Evolutionary conservation across 2,329 filamentous ascomycete species (phyloP).

Genomic region (Colletotrichum lupini): DNA sequence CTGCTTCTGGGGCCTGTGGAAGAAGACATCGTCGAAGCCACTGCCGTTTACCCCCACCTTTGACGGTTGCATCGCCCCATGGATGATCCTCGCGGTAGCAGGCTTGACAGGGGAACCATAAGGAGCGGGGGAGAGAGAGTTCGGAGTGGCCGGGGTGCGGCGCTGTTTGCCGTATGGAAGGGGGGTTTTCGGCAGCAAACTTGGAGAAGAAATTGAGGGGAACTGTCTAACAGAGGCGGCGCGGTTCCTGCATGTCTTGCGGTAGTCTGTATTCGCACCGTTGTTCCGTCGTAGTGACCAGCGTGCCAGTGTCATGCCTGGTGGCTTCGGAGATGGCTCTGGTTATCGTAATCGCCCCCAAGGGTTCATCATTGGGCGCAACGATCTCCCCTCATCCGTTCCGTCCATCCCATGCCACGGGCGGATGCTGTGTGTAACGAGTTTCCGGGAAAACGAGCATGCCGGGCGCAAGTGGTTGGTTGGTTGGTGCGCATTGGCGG

Average conservation of each 20-base stretch:
- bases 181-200: neutral
- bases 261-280: slow-evolving; percentile 2
- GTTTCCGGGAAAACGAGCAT: slow-evolving; percentile 6
- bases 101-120: slow-evolving; percentile 17
- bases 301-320: neutral
- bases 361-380: slow-evolving; percentile 4
- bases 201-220: slow-evolving; percentile 29
- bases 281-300: slow-evolving; percentile 3
- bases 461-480: slow-evolving; percentile 1
- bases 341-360: slow-evolving; percentile 17
- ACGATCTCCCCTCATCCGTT: slow-evolving; percentile 14
- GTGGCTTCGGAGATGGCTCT: slow-evolving; percentile 25
- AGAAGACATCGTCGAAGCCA: slow-evolving; percentile 21
- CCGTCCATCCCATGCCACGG: slow-evolving; percentile 15
- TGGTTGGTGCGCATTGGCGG: slow-evolving; percentile 19
- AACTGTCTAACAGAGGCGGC: neutral
- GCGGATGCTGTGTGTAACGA: neutral
- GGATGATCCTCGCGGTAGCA: slow-evolving; percentile 28
- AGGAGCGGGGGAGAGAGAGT: slow-evolving; percentile 18
- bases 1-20: slow-evolving; percentile 1
- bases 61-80: slow-evolving; percentile 8
- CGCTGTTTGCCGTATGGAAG: slow-evolving; percentile 16
- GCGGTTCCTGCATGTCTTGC: slow-evolving; percentile 29
- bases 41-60: slow-evolving; percentile 22
- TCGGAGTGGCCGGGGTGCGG: slow-evolving; percentile 30